phyloP scores from a whole-genome alignment of 371 early-diverging fungal species.

The Rhizopus delemar region DNA sequence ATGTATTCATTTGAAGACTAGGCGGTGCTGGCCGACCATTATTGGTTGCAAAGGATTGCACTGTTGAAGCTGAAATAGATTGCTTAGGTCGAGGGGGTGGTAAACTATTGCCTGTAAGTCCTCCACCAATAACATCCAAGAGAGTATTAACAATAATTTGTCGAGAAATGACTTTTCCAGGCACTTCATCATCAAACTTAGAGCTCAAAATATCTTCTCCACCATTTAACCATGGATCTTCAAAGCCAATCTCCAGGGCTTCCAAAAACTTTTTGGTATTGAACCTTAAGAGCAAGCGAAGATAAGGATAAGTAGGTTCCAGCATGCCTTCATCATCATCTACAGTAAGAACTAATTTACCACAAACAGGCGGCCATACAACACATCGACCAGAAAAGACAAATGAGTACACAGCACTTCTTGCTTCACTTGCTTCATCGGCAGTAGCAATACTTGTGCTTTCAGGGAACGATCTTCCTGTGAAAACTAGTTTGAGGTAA shows the following conservation, averaged over 20 bases:
- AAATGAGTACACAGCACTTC: slow-evolving; percentile 77
- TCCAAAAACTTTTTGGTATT: slow-evolving; percentile 71
- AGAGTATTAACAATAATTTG: slow-evolving; percentile 77
- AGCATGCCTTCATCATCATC: slow-evolving; percentile 56
- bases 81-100: slow-evolving; percentile 44
- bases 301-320: slow-evolving; percentile 76
- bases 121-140: slow-evolving; percentile 60
- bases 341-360: slow-evolving; percentile 58
- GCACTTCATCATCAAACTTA: slow-evolving; percentile 59
- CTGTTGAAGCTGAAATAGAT: slow-evolving; percentile 49
- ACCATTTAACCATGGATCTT: slow-evolving; percentile 70
- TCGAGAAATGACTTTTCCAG: slow-evolving; percentile 67
- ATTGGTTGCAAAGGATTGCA: slow-evolving; percentile 35
- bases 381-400: slow-evolving; percentile 74
- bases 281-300: slow-evolving; percentile 65
- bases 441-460: slow-evolving; percentile 51
- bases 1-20: slow-evolving; percentile 14
- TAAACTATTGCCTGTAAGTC: slow-evolving; percentile 35
- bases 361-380: slow-evolving; percentile 70
- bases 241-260: slow-evolving; percentile 67
- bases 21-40: slow-evolving; percentile 3
- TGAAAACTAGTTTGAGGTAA: slow-evolving; percentile 69
- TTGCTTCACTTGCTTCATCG: slow-evolving; percentile 63
- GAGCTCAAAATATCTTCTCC: slow-evolving; percentile 55
- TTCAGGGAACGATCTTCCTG: slow-evolving; percentile 76